These are phyloP conservation scores for Gossypium bickii DNA, from an alignment of 345 rosid genomes.

Conservation along the genomic window DNA sequence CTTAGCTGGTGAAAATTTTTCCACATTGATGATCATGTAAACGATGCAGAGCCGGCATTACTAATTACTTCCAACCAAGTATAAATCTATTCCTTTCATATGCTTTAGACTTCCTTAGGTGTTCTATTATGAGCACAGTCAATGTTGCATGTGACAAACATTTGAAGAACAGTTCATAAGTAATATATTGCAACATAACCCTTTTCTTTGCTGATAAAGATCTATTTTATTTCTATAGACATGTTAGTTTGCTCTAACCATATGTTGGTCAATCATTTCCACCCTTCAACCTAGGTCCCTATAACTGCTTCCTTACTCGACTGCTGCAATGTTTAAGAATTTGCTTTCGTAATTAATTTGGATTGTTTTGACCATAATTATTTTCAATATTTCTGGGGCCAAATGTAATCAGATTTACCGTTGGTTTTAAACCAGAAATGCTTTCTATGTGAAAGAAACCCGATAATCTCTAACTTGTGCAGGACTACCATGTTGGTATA, in stretches of 20 bases:
- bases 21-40: constrained; percentile 33
- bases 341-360: neutral
- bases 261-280: neutral
- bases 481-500: neutral
- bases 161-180: neutral
- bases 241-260: neutral
- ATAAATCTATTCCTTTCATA: constrained; percentile 29
- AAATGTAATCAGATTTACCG: neutral
- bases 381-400: neutral
- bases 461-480: neutral
- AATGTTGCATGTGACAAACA: constrained; percentile 11
- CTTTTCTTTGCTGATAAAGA: neutral
- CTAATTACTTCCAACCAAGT: constrained; percentile 78
- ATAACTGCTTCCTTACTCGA: neutral
- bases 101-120: constrained; percentile 1
- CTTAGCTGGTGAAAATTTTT: constrained; percentile 35
- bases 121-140: neutral
- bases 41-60: constrained; percentile 56
- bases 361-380: neutral
- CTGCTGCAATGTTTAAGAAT: neutral
- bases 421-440: neutral
- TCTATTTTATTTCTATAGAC: neutral
- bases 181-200: neutral
- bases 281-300: neutral
- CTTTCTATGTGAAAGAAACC: neutral